Evolutionary conservation across 106 monocot genomes (phyloP), one percentile per base, ranked within the genome.

Genomic region (Dendrobium officinale): DNA sequence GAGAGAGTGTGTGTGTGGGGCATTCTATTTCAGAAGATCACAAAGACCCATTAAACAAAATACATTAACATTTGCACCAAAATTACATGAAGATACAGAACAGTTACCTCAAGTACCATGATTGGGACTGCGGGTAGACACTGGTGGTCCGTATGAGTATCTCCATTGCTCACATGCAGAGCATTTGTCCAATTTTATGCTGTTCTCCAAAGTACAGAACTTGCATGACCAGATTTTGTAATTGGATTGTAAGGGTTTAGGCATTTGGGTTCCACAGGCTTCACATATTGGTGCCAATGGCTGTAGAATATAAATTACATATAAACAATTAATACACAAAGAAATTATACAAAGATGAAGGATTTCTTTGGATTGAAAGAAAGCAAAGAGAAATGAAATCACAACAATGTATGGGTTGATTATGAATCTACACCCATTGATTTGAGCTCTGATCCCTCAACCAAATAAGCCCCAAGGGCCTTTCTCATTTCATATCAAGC

Each of bases 171-270:
- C 85, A 77, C 92, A 95, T 67, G 90, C 90, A 72, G 85, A 83
- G 77, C 90, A 92, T 79, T 83, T 92, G 26, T 90, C 89, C 79
- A 88, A 78, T 24, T 95, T 88, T 31, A 4, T 82, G 77, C 77
- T 78, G 29, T 95, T 95, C 59, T 90, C 90, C 67, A 92, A 58
- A 27, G 92, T 95, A 77, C 92, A 92, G 80, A 92, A 90, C 79
- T 87, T 92, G 77, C 95, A 92, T 22, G 86, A 72, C 95, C 92
- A 90, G 42, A 84, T 84, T 45, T 79, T 86, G 26, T 79, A 87
- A 51, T 87, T 90, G 17, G 79, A 66, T 37, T 54, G 72, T 16
- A 49, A 74, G 31, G 76, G 31, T 87, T 77, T 86, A 73, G 87
- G 90, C 61, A 82, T 95, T 73, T 67, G 67, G 26, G 79, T 70